Evolutionary conservation across 345 rosid species (phyloP).

Genomic region (Dovyalis caffra): DNA sequence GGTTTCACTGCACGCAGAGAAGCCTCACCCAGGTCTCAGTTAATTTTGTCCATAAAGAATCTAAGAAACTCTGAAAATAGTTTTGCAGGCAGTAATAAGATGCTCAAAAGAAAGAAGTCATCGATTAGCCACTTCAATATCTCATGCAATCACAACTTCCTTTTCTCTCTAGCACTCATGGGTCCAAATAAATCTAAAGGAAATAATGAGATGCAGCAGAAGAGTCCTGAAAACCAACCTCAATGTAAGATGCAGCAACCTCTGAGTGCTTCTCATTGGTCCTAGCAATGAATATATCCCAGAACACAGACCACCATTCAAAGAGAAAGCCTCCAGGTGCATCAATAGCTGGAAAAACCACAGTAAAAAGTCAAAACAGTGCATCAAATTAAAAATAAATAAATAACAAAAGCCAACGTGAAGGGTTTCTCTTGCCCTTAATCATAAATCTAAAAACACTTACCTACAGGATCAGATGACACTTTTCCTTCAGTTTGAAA

Average conservation of each 20-base stretch:
- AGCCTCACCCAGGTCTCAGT: not conserved
- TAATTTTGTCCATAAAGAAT: not conserved
- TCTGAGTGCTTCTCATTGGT: slow-evolving; percentile 98
- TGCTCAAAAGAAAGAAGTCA: not conserved
- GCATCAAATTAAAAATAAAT: not conserved
- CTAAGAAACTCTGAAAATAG: not conserved
- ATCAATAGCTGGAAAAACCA: slow-evolving; percentile 74
- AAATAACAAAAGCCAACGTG: not conserved
- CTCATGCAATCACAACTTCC: not conserved
- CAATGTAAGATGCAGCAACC: slow-evolving; percentile 96
- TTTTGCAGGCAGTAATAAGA: not conserved
- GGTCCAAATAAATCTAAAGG: not conserved
- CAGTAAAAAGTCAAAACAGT: slow-evolving; percentile 13
- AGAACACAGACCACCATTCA: slow-evolving; percentile 99
- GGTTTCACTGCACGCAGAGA: not conserved
- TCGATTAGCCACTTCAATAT: not conserved
- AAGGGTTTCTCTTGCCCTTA: not conserved
- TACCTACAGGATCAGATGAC: slow-evolving; percentile 97
- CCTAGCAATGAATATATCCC: slow-evolving; percentile 99
- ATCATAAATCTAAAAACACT: slow-evolving; percentile 12
- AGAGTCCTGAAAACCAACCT: slow-evolving; percentile 46
- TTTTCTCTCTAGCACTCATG: not conserved
- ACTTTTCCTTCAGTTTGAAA: slow-evolving; percentile 98
- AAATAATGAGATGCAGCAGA: not conserved
- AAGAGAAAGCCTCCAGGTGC: slow-evolving; percentile 99